A percentile compares a stretch with the other conserved stretches of the same genome.
Conservation (phyloP, 1,139 yeast genomes). For the Geotrichum fermentans region DNA sequence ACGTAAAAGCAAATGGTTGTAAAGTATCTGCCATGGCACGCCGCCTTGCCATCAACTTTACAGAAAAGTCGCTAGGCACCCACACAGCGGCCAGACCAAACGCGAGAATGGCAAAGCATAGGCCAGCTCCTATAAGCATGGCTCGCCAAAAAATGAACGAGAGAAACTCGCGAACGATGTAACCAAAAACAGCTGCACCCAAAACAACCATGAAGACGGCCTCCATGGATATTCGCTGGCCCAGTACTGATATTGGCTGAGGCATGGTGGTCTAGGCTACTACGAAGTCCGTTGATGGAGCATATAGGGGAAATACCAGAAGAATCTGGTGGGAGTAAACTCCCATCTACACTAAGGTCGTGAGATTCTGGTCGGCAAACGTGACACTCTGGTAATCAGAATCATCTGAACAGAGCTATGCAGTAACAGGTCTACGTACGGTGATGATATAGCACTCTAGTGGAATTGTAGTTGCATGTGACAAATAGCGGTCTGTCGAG, state of each 20-base stretch:
- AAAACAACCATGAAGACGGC: constrained; percentile 23
- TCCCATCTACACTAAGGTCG: too few species aligned
- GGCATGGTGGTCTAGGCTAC: constrained; percentile 7
- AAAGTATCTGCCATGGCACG: constrained; percentile 13
- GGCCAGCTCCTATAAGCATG: constrained; percentile 25
- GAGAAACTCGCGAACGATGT: constrained; percentile 24
- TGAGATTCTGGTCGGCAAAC: too few species aligned
- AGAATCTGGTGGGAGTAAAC: neutral
- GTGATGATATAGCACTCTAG: too few species aligned
- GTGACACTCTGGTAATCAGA: too few species aligned
- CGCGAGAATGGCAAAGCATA: constrained; percentile 23
- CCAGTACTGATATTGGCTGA: constrained; percentile 20
- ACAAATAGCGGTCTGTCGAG: too few species aligned
- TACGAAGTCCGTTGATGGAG: neutral
- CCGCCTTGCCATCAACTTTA: constrained; percentile 1
- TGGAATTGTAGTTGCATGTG: too few species aligned
- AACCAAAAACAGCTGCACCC: constrained; percentile 24
- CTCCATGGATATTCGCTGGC: constrained; percentile 24
- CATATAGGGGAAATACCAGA: neutral
- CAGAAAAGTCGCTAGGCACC: constrained; percentile 21
- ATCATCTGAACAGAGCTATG: too few species aligned
- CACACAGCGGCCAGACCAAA: constrained; percentile 21
- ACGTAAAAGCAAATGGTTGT: constrained; percentile 25
- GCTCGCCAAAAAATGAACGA: constrained; percentile 24
- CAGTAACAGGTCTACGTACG: too few species aligned